These are phyloP conservation scores for Annulohypoxylon moriforme DNA, from an alignment of 495 filamentous ascomycete species.

Conservation along the genomic window DNA sequence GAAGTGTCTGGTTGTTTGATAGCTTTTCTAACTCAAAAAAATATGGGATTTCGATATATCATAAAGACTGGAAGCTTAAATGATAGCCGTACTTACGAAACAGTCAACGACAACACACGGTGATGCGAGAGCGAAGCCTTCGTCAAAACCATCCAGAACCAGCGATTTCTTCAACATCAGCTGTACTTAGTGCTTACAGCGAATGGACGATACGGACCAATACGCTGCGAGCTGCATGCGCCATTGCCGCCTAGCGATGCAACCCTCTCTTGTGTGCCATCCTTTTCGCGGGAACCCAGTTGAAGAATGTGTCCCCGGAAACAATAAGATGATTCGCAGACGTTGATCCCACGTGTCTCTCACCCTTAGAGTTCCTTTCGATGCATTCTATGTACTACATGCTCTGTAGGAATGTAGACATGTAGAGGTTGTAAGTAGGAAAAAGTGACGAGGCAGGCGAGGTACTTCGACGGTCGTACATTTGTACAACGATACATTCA, in stretches of 20 bases:
- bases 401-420: neutral
- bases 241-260: conserved; percentile 42
- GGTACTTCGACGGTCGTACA: neutral
- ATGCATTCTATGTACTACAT: conserved; percentile 1
- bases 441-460: neutral
- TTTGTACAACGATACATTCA: neutral
- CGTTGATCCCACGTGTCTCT: conserved; percentile 36
- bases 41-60: neutral
- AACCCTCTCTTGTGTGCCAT: conserved; percentile 35
- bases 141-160: neutral
- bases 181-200: conserved; percentile 40
- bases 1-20: too few relatives aligned
- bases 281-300: conserved; percentile 17
- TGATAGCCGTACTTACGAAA: neutral
- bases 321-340: conserved; percentile 39
- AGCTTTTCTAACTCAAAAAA: too few relatives aligned
- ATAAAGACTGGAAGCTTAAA: neutral
- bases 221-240: conserved; percentile 27
- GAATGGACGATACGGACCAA: neutral
- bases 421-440: neutral
- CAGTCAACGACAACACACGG: neutral
- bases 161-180: conserved; percentile 29
- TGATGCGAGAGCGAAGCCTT: neutral
- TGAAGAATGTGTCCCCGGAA: conserved; percentile 26
- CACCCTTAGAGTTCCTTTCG: conserved; percentile 2